These are phyloP conservation scores for Thyridium curvatum DNA, from an alignment of 2,329 filamentous ascomycete species.

Conservation along the genomic window DNA sequence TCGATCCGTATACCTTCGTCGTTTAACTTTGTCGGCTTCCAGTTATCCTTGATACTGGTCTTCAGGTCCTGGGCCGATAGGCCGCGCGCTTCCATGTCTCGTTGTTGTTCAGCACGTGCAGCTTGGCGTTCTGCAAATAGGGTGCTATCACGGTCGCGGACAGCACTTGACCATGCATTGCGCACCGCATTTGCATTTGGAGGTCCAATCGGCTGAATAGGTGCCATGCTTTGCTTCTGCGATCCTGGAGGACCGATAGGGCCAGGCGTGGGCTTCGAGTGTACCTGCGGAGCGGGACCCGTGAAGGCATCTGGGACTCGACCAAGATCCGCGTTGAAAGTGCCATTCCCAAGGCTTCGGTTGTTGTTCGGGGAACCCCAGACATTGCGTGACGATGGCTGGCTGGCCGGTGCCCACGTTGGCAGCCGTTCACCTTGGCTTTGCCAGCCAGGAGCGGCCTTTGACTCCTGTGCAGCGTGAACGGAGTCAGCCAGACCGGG, in stretches of 20 bases:
- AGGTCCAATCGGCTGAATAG: constrained; percentile 30
- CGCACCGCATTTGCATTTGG: constrained; percentile 11
- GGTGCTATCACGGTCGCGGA: constrained; percentile 39
- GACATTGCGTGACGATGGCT: constrained; percentile 51
- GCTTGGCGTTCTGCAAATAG: constrained; percentile 29
- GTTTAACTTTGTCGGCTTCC: constrained; percentile 36
- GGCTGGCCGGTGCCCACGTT: constrained; percentile 40
- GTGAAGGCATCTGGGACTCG: constrained; percentile 34
- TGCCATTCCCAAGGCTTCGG: constrained; percentile 69
- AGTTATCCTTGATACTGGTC: constrained; percentile 45
- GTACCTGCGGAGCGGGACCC: constrained; percentile 22
- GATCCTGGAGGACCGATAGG: constrained; percentile 32
- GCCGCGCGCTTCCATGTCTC: constrained; percentile 36
- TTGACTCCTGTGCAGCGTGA: too few species aligned
- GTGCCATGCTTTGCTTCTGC: constrained; percentile 11
- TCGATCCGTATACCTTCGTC: constrained; percentile 27
- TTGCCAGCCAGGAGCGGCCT: too few species aligned
- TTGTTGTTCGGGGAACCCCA: constrained; percentile 72
- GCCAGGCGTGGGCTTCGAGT: constrained; percentile 16
- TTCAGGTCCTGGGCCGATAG: constrained; percentile 37
- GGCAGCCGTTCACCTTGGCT: constrained; percentile 37
- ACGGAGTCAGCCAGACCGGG: too few species aligned
- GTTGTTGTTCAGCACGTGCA: constrained; percentile 33
- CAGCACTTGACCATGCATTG: constrained; percentile 30
- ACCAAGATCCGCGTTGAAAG: constrained; percentile 60